phyloP scores from a whole-genome alignment of 2,329 filamentous ascomycete genomes.

The Colletotrichum falcatum region DNA sequence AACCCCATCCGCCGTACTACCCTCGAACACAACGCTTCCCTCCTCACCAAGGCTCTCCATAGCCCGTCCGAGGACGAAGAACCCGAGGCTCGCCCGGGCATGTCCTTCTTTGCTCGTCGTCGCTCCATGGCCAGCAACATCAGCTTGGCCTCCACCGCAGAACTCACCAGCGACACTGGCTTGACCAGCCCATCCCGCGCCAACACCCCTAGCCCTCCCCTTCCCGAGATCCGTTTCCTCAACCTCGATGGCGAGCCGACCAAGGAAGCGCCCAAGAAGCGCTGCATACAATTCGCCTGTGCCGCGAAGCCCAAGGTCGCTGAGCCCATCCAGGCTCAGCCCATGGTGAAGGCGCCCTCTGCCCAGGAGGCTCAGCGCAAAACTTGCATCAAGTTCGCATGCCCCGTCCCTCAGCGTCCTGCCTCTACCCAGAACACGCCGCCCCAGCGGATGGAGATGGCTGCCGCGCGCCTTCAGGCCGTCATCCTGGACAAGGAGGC shows the following conservation, averaged over 20 bases:
- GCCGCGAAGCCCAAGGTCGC: conserved; percentile 63
- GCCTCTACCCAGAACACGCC: conserved; percentile 55
- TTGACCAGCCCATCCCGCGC: conserved; percentile 90
- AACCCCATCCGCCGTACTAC: conserved; percentile 60
- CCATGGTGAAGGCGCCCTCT: conserved; percentile 50
- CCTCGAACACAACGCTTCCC: conserved; percentile 75
- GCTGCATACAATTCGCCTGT: conserved; percentile 94
- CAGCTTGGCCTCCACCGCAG: conserved; percentile 85
- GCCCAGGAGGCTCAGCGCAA: conserved; percentile 61
- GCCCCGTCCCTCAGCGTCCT: conserved; percentile 63
- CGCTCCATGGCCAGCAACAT: conserved; percentile 82
- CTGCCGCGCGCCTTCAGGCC: conserved; percentile 25
- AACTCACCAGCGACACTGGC: conserved; percentile 94
- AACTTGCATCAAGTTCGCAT: conserved; percentile 81
- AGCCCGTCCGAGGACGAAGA: conserved; percentile 71
- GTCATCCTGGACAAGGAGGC: conserved; percentile 8
- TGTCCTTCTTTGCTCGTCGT: conserved; percentile 56
- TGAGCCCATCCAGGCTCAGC: conserved; percentile 46
- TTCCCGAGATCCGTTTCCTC: conserved; percentile 67
- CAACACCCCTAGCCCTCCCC: conserved; percentile 89
- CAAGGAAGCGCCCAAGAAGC: conserved; percentile 68
- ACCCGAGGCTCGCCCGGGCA: conserved; percentile 52
- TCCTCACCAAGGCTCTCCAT: conserved; percentile 87
- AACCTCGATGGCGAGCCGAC: conserved; percentile 50
- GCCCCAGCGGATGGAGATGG: conserved; percentile 45